Base-by-base conservation (phyloP, 331 rosid species). In the Acacia concinna region DNA sequence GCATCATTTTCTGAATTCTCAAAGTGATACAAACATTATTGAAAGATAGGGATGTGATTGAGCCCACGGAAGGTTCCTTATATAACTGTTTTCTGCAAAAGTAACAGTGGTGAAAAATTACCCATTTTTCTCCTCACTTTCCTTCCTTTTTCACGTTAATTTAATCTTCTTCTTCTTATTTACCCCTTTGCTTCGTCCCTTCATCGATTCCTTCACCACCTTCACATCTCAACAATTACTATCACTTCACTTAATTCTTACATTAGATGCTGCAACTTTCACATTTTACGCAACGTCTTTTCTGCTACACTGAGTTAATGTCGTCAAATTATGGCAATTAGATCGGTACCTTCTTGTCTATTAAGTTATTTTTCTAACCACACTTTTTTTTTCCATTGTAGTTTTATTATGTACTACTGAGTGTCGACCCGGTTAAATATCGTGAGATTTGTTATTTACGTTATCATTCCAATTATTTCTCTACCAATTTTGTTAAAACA, bases 21-120 rank as follows among this genome's bases (percentile, higher is more conserved):
- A 75, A 82, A 75, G 32, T 65, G 68, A 49, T 78, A 49, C 79
- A 81, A 78, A 74, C 85, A 81, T 41, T n/a, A 41, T 74, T 74
- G 62, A 74, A 60, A 62, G 38, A 63, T 68, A 5, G 75, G 27
- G 73, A 64, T 75, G 56, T 64, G 56, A 40, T 78, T 81, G 79
- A 34, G 34, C 70, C 77, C 79, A 64, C 77, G 65, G 86, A 85
- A 78, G 81, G 34, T 85, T 81, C 88, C 85, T 85, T 70, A 6
- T 70, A 2, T 62, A 69, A 63, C 81, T 78, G 44, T 43, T 81
- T 81, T 85, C 81, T 83, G 47, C 68, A 52, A 27, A 41, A 68
- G 18, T 51, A 4, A 63, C 31, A 32, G 34, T n/a, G 9, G 30
- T 73, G 6, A 77, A 52, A 57, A 52, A 57, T 67, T 25, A 47